Conservation (phyloP, 371 early-diverging fungal genomes). For the Mucor velutinosus region DNA sequence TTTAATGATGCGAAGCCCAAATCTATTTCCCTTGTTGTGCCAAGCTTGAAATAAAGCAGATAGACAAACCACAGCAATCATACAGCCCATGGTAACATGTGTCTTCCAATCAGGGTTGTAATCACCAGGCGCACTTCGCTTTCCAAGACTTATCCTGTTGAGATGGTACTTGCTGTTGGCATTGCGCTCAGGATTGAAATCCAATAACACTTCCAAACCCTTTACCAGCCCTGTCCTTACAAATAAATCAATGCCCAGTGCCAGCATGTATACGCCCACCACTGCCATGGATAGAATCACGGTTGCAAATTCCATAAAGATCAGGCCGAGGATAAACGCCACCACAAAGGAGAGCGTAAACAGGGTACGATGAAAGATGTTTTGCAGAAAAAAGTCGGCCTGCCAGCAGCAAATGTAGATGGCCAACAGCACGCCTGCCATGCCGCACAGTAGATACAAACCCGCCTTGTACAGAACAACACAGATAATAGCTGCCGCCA, state of each 20-base stretch:
- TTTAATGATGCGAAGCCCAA: slow-evolving; percentile 25
- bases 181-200: slow-evolving; percentile 16
- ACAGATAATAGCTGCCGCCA: slow-evolving; percentile 11
- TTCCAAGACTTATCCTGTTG: not conserved
- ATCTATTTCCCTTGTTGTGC: slow-evolving; percentile 30
- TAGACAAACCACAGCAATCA: slow-evolving; percentile 18
- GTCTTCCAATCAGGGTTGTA: slow-evolving; percentile 19
- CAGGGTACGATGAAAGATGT: slow-evolving; percentile 28
- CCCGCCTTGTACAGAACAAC: slow-evolving; percentile 20
- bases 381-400: slow-evolving; percentile 33
- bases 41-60: slow-evolving; percentile 17
- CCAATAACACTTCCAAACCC: slow-evolving; percentile 12
- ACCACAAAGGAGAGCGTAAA: slow-evolving; percentile 15
- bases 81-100: slow-evolving; percentile 29
- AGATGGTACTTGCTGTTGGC: not conserved
- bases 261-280: slow-evolving; percentile 32
- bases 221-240: slow-evolving; percentile 22
- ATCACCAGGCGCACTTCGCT: not conserved
- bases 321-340: not conserved
- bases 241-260: slow-evolving; percentile 32
- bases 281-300: slow-evolving; percentile 31
- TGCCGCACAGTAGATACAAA: slow-evolving; percentile 19
- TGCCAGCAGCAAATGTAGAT: slow-evolving; percentile 44
- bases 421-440: slow-evolving; percentile 32
- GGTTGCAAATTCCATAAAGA: slow-evolving; percentile 22